Percentiles rank a stretch among this genome's conserved stretches.
phyloP scores from a whole-genome alignment of 306 rosid species.

The Gleditsia sinensis region DNA sequence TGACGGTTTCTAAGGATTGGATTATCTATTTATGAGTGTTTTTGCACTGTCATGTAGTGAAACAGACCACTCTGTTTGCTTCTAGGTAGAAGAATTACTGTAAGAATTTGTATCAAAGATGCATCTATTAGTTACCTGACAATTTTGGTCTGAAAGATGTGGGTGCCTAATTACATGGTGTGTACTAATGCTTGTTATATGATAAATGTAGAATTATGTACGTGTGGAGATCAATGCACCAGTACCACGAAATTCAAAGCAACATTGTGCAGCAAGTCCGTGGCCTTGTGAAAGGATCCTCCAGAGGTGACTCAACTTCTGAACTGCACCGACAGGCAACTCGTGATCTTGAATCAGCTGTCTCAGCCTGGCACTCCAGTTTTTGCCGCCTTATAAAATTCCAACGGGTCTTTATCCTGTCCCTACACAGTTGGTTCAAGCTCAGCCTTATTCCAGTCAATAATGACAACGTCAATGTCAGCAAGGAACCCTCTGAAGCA shows the following conservation, averaged over 20 bases:
- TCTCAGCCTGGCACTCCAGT: slow-evolving; percentile 90
- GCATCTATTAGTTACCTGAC: background rate
- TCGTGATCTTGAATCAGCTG: slow-evolving; percentile 88
- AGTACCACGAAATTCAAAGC: slow-evolving; percentile 84
- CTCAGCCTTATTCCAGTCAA: slow-evolving; percentile 72
- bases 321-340: slow-evolving; percentile 96
- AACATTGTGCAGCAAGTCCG: slow-evolving; percentile 94
- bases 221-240: slow-evolving; percentile 98
- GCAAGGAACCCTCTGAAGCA: slow-evolving; percentile 63
- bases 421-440: slow-evolving; percentile 91
- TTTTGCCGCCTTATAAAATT: slow-evolving; percentile 84
- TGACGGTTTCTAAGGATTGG: background rate
- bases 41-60: background rate
- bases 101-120: background rate
- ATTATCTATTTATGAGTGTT: background rate
- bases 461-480: slow-evolving; percentile 53
- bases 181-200: slow-evolving; percentile 31
- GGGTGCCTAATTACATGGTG: slow-evolving; percentile 9
- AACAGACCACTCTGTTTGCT: background rate
- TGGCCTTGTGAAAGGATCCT: slow-evolving; percentile 74
- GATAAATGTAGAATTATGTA: slow-evolving; percentile 78
- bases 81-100: slow-evolving; percentile 1
- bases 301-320: slow-evolving; percentile 78
- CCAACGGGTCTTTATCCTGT: slow-evolving; percentile 74
- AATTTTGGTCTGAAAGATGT: background rate